Evolutionary conservation across 257 asterid species (phyloP).

Genomic region (Nicotiana knightiana): DNA sequence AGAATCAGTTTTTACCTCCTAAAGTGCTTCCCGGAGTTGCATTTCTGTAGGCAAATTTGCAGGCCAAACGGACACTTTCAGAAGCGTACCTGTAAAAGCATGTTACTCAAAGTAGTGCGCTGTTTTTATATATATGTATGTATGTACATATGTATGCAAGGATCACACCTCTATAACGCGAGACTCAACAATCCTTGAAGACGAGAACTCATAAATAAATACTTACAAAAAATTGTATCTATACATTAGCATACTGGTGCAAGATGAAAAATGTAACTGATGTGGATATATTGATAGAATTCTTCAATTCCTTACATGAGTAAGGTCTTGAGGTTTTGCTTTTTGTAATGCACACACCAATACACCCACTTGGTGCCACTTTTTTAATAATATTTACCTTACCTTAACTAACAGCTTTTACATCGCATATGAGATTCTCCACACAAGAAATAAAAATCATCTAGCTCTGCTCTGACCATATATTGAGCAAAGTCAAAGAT

Average conservation of each 20-base stretch:
- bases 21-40: constrained; percentile 91
- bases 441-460: not conserved
- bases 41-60: constrained; percentile 88
- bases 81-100: constrained; percentile 79
- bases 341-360: not conserved
- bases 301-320: not conserved
- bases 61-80: constrained; percentile 72
- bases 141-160: no score
- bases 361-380: not conserved
- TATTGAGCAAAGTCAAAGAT: not conserved
- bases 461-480: not conserved
- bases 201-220: not conserved
- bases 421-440: not conserved
- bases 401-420: not conserved
- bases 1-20: constrained; percentile 40
- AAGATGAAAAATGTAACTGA: not conserved
- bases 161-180: not conserved
- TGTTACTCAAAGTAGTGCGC: not conserved
- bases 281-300: not conserved
- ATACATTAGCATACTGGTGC: not conserved
- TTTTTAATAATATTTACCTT: not conserved
- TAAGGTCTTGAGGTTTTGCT: not conserved
- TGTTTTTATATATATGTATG: not conserved
- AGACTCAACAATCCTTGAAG: not conserved
- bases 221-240: not conserved